These are phyloP conservation scores for Myxozyma neglecta DNA, from an alignment of 805 yeast species.

Conservation along the genomic window DNA sequence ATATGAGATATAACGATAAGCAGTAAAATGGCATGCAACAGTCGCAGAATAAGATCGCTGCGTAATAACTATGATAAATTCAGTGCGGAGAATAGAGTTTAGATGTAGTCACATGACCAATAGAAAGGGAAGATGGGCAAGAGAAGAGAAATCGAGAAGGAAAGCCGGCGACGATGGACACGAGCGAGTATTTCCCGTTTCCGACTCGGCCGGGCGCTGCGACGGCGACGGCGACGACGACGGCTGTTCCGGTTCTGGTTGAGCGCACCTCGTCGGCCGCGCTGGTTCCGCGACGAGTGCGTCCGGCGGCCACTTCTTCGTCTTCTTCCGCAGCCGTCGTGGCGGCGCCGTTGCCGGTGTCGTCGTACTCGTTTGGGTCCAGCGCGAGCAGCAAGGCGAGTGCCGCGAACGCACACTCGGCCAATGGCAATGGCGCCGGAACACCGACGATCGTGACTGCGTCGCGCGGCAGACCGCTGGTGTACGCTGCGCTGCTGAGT, in stretches of 20 bases:
- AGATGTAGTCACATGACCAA: no score
- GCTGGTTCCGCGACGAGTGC: slow-evolving; percentile 5
- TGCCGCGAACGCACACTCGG: not conserved
- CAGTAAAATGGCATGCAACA: no score
- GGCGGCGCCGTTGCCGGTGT: not conserved
- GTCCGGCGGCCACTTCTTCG: not conserved
- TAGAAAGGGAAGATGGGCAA: not conserved
- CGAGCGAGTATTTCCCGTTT: slow-evolving; percentile 26
- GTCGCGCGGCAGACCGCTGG: slow-evolving; percentile 58
- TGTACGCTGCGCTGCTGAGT: slow-evolving; percentile 87
- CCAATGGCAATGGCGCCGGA: no score
- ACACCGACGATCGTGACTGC: slow-evolving; percentile 49
- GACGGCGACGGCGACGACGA: no score
- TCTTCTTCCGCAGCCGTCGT: not conserved
- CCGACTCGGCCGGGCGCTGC: slow-evolving; percentile 19
- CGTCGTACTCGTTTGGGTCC: not conserved
- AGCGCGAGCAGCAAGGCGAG: not conserved
- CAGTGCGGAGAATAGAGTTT: no score
- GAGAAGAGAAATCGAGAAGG: not conserved
- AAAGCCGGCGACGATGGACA: slow-evolving; percentile 1
- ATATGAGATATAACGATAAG: no score
- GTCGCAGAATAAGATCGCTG: no score
- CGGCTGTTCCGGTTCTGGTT: no score
- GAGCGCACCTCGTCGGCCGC: no score
- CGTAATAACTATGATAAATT: no score